Conservation (phyloP, 176 grass and related monocot genomes). For the Rhynchospora breviuscula region DNA sequence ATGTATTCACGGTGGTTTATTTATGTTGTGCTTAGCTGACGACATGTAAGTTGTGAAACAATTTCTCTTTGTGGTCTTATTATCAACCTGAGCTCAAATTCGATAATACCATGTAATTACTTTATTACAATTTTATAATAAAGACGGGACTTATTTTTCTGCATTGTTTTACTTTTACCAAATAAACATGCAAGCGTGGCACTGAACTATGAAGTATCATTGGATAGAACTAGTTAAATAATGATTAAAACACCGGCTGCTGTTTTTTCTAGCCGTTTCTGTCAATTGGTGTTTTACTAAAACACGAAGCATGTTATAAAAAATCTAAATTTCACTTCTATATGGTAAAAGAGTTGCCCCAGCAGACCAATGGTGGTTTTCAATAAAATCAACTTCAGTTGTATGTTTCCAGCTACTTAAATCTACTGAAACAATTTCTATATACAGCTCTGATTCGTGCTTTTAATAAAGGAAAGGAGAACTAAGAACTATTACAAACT, state of each 20-base stretch:
- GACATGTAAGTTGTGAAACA: not conserved
- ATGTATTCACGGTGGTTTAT: not conserved
- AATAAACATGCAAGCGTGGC: not conserved
- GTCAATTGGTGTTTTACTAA: not conserved
- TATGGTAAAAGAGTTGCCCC: too few species aligned
- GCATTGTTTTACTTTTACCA: not conserved
- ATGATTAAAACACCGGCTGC: not conserved
- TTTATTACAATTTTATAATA: not conserved
- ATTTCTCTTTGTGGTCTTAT: constrained; percentile 5
- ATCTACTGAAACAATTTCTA: not conserved
- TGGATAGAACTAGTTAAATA: not conserved
- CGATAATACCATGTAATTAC: constrained; percentile 8
- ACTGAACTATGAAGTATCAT: not conserved
- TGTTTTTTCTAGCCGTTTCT: not conserved
- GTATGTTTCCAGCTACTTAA: too few species aligned
- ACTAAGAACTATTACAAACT: too few species aligned
- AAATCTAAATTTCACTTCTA: too few species aligned
- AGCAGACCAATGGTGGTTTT: too few species aligned
- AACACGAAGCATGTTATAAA: not conserved
- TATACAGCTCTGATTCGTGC: not conserved
- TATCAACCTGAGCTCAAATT: not conserved
- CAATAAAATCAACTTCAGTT: too few species aligned
- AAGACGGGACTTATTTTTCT: not conserved
- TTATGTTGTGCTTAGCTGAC: not conserved
- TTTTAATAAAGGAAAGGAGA: not conserved